Evolutionary conservation across 2,329 filamentous ascomycete genomes (phyloP), one percentile per base, ranked within the genome.

Genomic region (Coniochaeta prunicola): DNA sequence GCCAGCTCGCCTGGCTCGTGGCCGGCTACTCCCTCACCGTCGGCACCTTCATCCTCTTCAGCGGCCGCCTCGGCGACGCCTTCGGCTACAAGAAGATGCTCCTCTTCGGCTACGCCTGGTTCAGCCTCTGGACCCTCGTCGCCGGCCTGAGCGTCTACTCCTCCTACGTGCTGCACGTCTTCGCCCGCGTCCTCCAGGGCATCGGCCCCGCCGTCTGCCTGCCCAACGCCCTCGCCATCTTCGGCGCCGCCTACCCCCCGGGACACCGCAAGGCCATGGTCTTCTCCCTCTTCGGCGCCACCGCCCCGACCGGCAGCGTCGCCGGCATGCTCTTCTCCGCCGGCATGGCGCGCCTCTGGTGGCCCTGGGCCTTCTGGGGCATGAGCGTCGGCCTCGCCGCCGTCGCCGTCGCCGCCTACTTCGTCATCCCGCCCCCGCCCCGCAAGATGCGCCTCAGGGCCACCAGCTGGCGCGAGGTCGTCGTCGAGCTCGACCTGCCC

Each of bases 141-240:
- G 69, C 66, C 30, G 75, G 73, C 0, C 72, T 78, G 50, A 73
- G 64, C 28, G 64, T 66, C 40, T 70, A 66, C 59, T 66, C 66
- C 10, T 61, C 63, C 30, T 61, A 66, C 42, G 59, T 70, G 26
- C 66, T 73, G 59, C 80, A 82, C 64, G 73, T 75, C 40, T 71
- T 80, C 57, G 73, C 73, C 30, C 75, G 80, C 26, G 78, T 75
- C 2, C 67, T 83, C 10, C 79, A 83, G 61, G 78, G 80, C 2
- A 77, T 82, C 42, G 83, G 82, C 0, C 79, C 82, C 0, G 79
- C 82, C 0, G 73, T 86, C 50, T 64, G 77, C 53, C 68, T 86
- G 19, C 82, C 83, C 0, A 86, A 85, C 64, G 79, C 72, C 1
- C 69, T 87, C 36, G 83, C 81, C 2, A 73, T 87, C 17, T 67